phyloP scores from a whole-genome alignment of 345 rosid species.

The Euclidium syriacum region DNA sequence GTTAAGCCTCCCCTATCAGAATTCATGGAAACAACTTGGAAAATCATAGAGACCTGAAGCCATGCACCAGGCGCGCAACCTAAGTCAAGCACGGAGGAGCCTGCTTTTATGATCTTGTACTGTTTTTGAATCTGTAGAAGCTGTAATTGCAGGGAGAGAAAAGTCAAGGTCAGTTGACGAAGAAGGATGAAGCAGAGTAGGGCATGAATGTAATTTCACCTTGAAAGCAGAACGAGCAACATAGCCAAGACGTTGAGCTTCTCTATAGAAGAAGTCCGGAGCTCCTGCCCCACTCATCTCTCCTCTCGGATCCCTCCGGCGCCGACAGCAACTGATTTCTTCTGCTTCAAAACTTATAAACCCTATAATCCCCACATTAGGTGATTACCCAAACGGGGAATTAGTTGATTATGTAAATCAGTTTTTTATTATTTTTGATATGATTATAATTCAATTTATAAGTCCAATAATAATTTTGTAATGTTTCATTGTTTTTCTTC shows the following conservation, averaged over 20 bases:
- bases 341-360: slow-evolving; percentile 8
- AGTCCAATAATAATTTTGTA: too few species aligned
- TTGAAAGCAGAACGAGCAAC: slow-evolving; percentile 98
- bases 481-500: too few species aligned
- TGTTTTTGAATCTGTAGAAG: slow-evolving; percentile 90
- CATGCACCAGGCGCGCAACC: slow-evolving; percentile 99
- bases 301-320: slow-evolving; percentile 8
- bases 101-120: slow-evolving; percentile 68
- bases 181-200: neutral
- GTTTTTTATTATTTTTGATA: too few species aligned
- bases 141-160: slow-evolving; percentile 33
- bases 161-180: neutral
- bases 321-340: slow-evolving; percentile 6
- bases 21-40: neutral
- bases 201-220: slow-evolving; percentile 33
- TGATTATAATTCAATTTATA: too few species aligned
- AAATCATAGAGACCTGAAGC: slow-evolving; percentile 71
- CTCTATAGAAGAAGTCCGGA: slow-evolving; percentile 95
- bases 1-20: neutral
- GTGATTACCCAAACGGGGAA: too few species aligned
- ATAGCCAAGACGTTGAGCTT: slow-evolving; percentile 97
- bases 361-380: neutral
- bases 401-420: too few species aligned
- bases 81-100: slow-evolving; percentile 89
- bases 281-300: slow-evolving; percentile 74